phyloP scores from a whole-genome alignment of 1,284 basidiomycete genomes.

The Sporisorium sorghi region DNA sequence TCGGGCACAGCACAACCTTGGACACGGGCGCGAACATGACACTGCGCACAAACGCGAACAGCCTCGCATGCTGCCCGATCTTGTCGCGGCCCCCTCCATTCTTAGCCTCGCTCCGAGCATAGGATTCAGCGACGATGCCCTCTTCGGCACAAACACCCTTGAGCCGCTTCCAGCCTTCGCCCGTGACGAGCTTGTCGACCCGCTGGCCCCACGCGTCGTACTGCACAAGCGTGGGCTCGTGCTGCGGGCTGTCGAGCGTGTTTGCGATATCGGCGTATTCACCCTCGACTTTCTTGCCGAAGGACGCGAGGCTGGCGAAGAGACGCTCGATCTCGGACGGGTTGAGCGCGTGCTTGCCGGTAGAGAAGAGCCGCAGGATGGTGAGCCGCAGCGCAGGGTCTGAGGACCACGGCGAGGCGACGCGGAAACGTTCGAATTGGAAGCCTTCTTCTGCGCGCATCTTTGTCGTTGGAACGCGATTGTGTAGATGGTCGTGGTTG shows the following conservation, averaged over 20 bases:
- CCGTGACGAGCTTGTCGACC: slow-evolving; percentile 51
- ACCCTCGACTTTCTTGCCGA: slow-evolving; percentile 27
- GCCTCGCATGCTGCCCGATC: slow-evolving; percentile 32
- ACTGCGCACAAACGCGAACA: slow-evolving; percentile 40
- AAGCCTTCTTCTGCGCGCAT: slow-evolving; percentile 54
- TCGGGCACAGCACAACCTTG: slow-evolving; percentile 56
- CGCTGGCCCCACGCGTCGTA: slow-evolving; percentile 58
- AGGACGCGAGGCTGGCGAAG: slow-evolving; percentile 22
- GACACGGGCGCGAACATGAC: slow-evolving; percentile 48
- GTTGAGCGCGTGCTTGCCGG: slow-evolving; percentile 12
- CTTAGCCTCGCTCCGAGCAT: slow-evolving; percentile 17
- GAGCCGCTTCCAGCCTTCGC: slow-evolving; percentile 56
- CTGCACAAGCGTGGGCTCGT: slow-evolving; percentile 52
- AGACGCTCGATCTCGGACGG: slow-evolving; percentile 17
- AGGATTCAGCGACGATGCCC: slow-evolving; percentile 51
- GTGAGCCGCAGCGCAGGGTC: slow-evolving; percentile 42
- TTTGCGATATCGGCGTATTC: slow-evolving; percentile 31
- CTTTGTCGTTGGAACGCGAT: background rate
- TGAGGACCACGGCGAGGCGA: slow-evolving; percentile 44
- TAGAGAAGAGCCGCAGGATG: slow-evolving; percentile 40
- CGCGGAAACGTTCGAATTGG: slow-evolving; percentile 47
- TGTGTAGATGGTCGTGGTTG: background rate
- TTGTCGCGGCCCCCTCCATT: slow-evolving; percentile 31
- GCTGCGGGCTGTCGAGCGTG: slow-evolving; percentile 41
- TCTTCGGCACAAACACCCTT: slow-evolving; percentile 32